Evolutionary conservation across 1,139 yeast genomes (phyloP), one percentile per base, ranked within the genome.

Genomic region (Protomyces gravidus): DNA sequence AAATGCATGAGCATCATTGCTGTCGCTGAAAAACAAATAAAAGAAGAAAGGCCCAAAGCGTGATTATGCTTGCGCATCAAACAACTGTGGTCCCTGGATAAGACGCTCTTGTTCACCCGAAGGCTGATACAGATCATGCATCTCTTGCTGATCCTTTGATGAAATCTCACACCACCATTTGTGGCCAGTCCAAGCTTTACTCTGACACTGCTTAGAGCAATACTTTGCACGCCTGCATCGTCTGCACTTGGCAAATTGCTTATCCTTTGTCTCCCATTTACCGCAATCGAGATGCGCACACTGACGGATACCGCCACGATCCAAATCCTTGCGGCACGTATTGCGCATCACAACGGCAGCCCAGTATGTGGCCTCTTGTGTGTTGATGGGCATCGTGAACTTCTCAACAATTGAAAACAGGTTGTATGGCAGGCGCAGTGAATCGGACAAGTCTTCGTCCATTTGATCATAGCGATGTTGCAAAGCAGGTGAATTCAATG

Each of bases 271-370:
- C 71, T 92, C 98, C 98, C 98, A 92, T 69, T 80, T 84, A n/a
- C 97, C 97, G 73, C 98, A 92, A 45, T 82, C 86, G 67, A 89
- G 84, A 71, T 85, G 85, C 1, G 97, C 97, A 73, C 98, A 92
- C 73, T 92, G 98, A 55, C 97, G 80, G 36, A 92, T 86, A 2
- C 97, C 97, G 27, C 95, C 95, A 61, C 84, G 78, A 48, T 78
- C 72, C 69, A 90, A 97, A 71, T 90, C 94, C 69, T 92, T 83
- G 62, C 97, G 80, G 71, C 96, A 90, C 1, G 96, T 88, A 71
- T 92, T 92, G 63, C 97, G 79, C 92, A 92, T 92, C 51, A 90
- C 89, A 15, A 90, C 96, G 2, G 96, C 95, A 2, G 97, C 89
- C 98, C 98, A 92, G 73, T 90, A 89, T 67, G 86, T 86, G 78